These are phyloP conservation scores for Phaeosphaeria sp. DNA, from an alignment of 2,329 filamentous ascomycete genomes.

Conservation along the genomic window DNA sequence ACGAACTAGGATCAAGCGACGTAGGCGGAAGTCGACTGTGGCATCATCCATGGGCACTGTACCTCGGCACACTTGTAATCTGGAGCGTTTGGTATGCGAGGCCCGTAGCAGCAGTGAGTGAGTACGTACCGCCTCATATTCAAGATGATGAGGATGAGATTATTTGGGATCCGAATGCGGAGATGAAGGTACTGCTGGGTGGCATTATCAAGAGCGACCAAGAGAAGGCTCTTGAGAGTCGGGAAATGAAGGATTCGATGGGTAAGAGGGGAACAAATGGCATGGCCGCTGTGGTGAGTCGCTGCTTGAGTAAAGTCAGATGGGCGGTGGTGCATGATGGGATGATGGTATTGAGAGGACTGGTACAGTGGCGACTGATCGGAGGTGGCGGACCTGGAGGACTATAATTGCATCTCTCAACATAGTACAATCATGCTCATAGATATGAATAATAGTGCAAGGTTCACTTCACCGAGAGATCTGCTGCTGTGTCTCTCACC, in stretches of 20 bases:
- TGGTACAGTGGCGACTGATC: slow-evolving; percentile 50
- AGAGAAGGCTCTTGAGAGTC: slow-evolving; percentile 41
- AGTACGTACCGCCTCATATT: slow-evolving; percentile 6
- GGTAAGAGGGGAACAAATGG: slow-evolving; percentile 60
- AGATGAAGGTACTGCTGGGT: slow-evolving; percentile 56
- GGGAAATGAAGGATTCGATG: slow-evolving; percentile 46
- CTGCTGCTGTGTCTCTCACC: too few species aligned
- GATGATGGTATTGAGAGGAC: slow-evolving; percentile 61
- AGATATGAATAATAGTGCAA: too few species aligned
- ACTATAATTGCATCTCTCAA: too few species aligned
- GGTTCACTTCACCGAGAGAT: too few species aligned
- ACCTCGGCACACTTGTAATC: slow-evolving; percentile 64
- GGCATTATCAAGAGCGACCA: slow-evolving; percentile 50
- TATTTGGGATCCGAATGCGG: slow-evolving; percentile 58
- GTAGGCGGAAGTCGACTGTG: slow-evolving; percentile 61
- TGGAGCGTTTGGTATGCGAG: slow-evolving; percentile 64
- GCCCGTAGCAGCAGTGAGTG: slow-evolving; percentile 14
- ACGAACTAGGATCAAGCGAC: slow-evolving; percentile 36
- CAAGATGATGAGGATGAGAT: slow-evolving; percentile 55
- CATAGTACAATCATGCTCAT: too few species aligned
- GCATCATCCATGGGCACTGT: slow-evolving; percentile 69
- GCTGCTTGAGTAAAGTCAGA: slow-evolving; percentile 62
- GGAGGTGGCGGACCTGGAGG: slow-evolving; percentile 27
- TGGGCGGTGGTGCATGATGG: slow-evolving; percentile 70
- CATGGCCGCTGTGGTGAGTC: slow-evolving; percentile 63